Evolutionary conservation across 495 filamentous ascomycete species (phyloP), one percentile per base, ranked within the genome.

Genomic region (Penicillium turbatum): DNA sequence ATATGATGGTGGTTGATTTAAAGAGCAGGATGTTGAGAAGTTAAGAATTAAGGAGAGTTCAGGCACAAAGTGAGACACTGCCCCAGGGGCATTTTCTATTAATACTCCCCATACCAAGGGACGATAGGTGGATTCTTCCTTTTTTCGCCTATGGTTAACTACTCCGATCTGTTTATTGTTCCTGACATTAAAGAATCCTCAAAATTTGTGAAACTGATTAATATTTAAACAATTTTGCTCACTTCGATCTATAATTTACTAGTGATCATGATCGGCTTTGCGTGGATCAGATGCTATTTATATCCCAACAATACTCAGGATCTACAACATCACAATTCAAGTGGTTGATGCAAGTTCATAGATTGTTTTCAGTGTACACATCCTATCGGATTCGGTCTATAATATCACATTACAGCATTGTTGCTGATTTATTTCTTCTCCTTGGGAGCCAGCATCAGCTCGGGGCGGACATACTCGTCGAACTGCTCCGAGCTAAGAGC

Each of bases 401-500:
- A 52, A 46, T 58, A 45, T 45, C 54, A 61, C 50, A 59, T 38
- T 31, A 60, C 39, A 51, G 15, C 27, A n/a, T 17, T 16, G 50
- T 51, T 39, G 48, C 57, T 31, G 44, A 48, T 64, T 56, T 71
- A 76, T 67, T 80, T 78, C 59, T 68, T 64, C 71, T 79, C 76
- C 77, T 83, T 87, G 29, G 93, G 93, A 53, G 86, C 84, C 61
- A 98, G 77, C 93, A 98, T 98, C 71, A 97, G 81, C 78, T 97
- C 95, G n/a, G 93, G 93, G 61, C 83, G 83, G 55, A 98, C 93
- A 58, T 92, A 73, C 59, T 83, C 79, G 72, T 97, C 90, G 62
- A 97, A 98, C 69, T 97, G 91, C 70, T 88, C 87, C 66, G 87
- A 86, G 55, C 86, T 92, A 54, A 98, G 75, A 41, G 89, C 92